Evolutionary conservation across 2,329 filamentous ascomycete genomes (phyloP), one percentile per base, ranked within the genome.

Genomic region (Exophiala viscosa): DNA sequence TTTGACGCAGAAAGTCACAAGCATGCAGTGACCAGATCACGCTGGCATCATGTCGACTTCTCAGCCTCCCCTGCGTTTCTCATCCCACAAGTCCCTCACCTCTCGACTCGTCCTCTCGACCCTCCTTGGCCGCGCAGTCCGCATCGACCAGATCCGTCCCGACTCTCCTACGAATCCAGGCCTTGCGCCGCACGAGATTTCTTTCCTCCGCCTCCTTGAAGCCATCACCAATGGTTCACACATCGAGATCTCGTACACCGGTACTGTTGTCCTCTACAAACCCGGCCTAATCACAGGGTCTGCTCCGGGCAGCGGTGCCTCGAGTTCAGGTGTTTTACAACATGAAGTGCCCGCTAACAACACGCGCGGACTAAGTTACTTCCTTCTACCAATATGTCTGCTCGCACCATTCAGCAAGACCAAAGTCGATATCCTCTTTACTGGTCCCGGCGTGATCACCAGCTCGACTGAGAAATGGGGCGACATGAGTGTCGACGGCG

Each of bases 221-320:
- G 82, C 89, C 62, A 80, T 99, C 64, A 99, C 93, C 66, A 99
- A 99, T 77, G 93, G 93, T 73, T 88, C 88, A 52, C 85, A 87
- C 50, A 90, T 97, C 74, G 91, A 96, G 66, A 96, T 99, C 63
- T 96, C 90, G 9, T 93, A 95, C 74, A 96, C 90, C 1, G 93
- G 93, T 67, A 97, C 93, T 0, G 91, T 90, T 1, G 82, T 99
- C 50, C 86, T 91, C 34, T 99, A 95, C 73, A 87, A 88, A 60
- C 93, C 93, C 0, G 93, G 93, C 33, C 77, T 99, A 36, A 95
- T 99, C 65, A 93, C 90, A 0, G 93, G 93, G 57, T 87, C 85
- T 42, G 83, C 87, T 18, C 78, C 87, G 15, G 90, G 89, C 14
- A 80, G 85, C 45, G 89, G 89, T 63, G 85, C 88, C 34, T 76